Evolutionary conservation across 345 rosid genomes (phyloP), one percentile per base, ranked within the genome.

Genomic region (Draba incana): DNA sequence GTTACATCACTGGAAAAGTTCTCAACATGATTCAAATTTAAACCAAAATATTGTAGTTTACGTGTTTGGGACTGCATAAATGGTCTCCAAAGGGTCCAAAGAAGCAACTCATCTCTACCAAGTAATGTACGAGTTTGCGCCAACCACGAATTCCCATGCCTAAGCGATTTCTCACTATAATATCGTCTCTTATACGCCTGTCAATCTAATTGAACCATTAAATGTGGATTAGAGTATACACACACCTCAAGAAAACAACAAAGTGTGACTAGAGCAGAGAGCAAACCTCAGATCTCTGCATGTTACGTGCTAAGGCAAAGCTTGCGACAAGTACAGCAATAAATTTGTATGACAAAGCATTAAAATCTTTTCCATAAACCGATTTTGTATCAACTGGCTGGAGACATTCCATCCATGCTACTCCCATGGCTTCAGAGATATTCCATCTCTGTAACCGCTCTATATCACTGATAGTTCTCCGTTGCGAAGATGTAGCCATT

Each of bases 401-500:
- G 62, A 94, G 78, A 80, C 99, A 94, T 80, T 91, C 99, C 87
- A 83, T 83, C 99, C 99, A 94, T 31, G 97, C 99, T 75, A 91
- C 84, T 56, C 86, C 86, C 98, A 94, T 94, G 70, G 99, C 96
- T 83, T 94, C 99, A 65, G 95, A 80, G 64, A 62, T 75, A 82
- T 76, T 94, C 99, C 99, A 94, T 82, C 96, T 85, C 59, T 69
- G 79, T 68, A 91, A 95, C 59, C 99, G 96, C 77, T 84, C 99
- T 82, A 70, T 75, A 78, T 94, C 99, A 79, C 89, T 79, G 15
- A 80, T 79, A 82, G 75, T 87, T 69, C 99, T 84, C 62, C 98
- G 82, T 72, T 91, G 95, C 2, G 90, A 83, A 70, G 99, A 94
- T 50, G 99, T 94, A 59, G 98, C 99, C 99, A 91, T 91, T 24